These are phyloP conservation scores for Sphagnum tenellum DNA, from an alignment of 225 moss, liverwort and hornwort species.

Conservation along the genomic window DNA sequence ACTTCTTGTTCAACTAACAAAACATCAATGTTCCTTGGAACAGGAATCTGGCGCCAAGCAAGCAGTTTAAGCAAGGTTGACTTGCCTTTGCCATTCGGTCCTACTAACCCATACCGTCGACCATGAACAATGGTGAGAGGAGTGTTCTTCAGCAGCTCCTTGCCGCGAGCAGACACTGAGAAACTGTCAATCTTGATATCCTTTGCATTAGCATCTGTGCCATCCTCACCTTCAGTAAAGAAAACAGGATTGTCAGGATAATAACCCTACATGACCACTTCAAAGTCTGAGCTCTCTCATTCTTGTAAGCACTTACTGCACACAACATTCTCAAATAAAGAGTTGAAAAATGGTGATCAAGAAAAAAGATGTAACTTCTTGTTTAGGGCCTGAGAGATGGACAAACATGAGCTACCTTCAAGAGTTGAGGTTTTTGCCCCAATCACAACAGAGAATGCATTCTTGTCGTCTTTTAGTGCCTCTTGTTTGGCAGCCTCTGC, in stretches of 20 bases:
- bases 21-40: conserved; percentile 91
- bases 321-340: not conserved
- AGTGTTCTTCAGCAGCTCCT: conserved; percentile 75
- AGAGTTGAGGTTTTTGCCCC: conserved; percentile 48
- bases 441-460: conserved; percentile 84
- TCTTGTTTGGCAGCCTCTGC: conserved; percentile 59
- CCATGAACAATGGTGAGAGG: conserved; percentile 79
- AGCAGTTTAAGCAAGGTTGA: conserved; percentile 85
- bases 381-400: too few species aligned
- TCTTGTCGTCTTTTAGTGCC: conserved; percentile 75
- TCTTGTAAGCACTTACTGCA: too few species aligned
- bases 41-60: conserved; percentile 94
- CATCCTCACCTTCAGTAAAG: conserved; percentile 6
- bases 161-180: conserved; percentile 84
- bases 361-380: not conserved
- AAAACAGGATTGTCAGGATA: too few species aligned
- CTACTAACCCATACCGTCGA: conserved; percentile 82
- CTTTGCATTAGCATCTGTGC: conserved; percentile 73
- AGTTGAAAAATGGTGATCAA: not conserved
- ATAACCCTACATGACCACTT: not conserved
- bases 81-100: conserved; percentile 90
- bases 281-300: not conserved
- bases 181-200: conserved; percentile 85
- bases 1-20: conserved; percentile 94
- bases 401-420: conserved; percentile 22